phyloP scores from a whole-genome alignment of 768 basidiomycete genomes.

The Lanmaoa rubissima region DNA sequence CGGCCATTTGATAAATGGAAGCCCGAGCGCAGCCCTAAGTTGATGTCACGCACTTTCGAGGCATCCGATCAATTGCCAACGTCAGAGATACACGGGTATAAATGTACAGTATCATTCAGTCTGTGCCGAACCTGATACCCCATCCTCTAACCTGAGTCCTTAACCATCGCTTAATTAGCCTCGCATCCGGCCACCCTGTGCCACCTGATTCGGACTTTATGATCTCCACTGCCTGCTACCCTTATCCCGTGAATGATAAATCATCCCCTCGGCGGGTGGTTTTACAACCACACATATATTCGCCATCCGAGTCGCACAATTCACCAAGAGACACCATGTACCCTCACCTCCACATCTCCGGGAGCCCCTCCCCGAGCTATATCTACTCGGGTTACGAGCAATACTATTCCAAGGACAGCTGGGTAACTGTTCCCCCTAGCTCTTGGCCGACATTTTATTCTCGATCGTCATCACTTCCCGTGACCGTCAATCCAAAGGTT shows the following conservation, averaged over 20 bases:
- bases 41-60: conserved; percentile 28
- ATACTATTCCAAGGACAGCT: conserved; percentile 23
- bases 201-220: conserved; percentile 28
- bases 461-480: conserved; percentile 17
- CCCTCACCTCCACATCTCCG: conserved; percentile 20
- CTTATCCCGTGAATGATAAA: conserved; percentile 25
- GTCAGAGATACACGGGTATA: conserved; percentile 32
- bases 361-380: conserved; percentile 21
- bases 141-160: conserved; percentile 16
- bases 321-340: conserved; percentile 28
- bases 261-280: conserved; percentile 20
- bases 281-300: conserved; percentile 34
- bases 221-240: conserved; percentile 32
- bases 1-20: conserved; percentile 36
- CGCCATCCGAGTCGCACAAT: conserved; percentile 22
- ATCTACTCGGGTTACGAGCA: conserved; percentile 25
- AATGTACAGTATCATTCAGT: conserved; percentile 25
- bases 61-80: conserved; percentile 33
- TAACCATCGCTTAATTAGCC: conserved; percentile 19
- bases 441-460: conserved; percentile 24
- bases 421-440: conserved; percentile 8
- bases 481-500: conserved; percentile 29
- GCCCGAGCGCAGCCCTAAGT: conserved; percentile 29
- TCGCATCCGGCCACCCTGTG: conserved; percentile 15
- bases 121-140: conserved; percentile 29